Evolutionary conservation across 176 grass and related monocot species (phyloP), one percentile per base, ranked within the genome.

Genomic region (Luzula sylvatica): DNA sequence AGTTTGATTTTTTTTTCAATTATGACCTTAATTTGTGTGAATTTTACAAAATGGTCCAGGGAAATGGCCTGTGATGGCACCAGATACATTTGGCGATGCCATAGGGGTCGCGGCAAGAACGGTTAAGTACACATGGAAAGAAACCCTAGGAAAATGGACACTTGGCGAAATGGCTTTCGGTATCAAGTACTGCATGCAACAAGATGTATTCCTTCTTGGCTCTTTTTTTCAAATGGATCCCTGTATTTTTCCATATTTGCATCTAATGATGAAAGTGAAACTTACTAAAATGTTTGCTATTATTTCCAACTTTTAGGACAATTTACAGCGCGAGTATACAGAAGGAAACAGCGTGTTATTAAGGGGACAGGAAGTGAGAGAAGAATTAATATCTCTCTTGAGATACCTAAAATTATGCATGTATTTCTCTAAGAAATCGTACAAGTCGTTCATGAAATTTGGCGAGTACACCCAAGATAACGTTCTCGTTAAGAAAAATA

Each of bases 381-480:
- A 48, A 15, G 72, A 87, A 48, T 66, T 92, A 42, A 67, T 77
- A 71, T 58, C 42, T 26, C 76, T 86, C 13, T 65, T 87, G 57
- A 69, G 69, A 69, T 73, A 78, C 41, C 25, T 92, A 67, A 87
- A 52, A 13, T 72, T 83, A 38, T 92, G 93, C 78, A 83, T 87
- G 69, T 82, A 72, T 73, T 98, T 98, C 78, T 98, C 93, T 15
- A 98, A 98, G 78, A 90, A 78, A 16, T 72, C 75, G 50, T 92
- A 82, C 39, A 61, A 50, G 24, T 65, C 80, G 56, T 98, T 98
- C 68, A 59, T 98, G 72, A 78, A 92, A 55, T 79, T 76, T 50
- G 86, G 77, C 8, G 65, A 40, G 17, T 98, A 66, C 30, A 68
- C 38, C 7, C 50, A 65, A 46, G 71, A 68, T 4, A 81, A 87